phyloP scores from a whole-genome alignment of 1,284 basidiomycete genomes.

The Ganoderma resinaceum region DNA sequence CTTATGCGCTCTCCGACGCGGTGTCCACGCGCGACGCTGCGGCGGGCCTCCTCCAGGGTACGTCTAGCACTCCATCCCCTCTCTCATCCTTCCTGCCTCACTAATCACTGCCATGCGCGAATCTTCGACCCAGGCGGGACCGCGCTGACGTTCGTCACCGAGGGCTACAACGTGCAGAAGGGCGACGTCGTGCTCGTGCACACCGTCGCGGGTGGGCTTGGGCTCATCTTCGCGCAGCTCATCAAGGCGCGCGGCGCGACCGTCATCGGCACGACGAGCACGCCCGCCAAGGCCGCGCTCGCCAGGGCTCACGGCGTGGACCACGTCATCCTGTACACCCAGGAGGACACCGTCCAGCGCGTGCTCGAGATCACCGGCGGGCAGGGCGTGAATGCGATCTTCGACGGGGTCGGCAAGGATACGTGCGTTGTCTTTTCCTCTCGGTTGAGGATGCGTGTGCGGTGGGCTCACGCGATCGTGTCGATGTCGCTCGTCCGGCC shows the following conservation, averaged over 20 bases:
- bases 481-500: no score
- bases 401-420: constrained; percentile 95
- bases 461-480: constrained; percentile 7
- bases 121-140: constrained; percentile 63
- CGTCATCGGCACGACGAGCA: constrained; percentile 95
- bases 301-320: constrained; percentile 86
- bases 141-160: constrained; percentile 80
- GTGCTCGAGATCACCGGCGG: constrained; percentile 84
- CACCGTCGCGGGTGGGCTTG: constrained; percentile 89
- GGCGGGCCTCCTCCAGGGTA: constrained; percentile 53
- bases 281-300: constrained; percentile 81
- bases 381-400: constrained; percentile 86
- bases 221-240: constrained; percentile 67
- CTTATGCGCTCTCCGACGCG: constrained; percentile 61
- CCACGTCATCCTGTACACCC: constrained; percentile 85
- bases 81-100: background rate
- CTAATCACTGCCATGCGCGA: background rate
- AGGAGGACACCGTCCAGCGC: constrained; percentile 73
- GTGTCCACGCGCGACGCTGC: constrained; percentile 74
- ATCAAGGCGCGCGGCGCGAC: constrained; percentile 79
- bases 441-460: background rate
- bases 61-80: no score
- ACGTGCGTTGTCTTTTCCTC: constrained; percentile 60
- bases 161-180: constrained; percentile 85
- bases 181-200: constrained; percentile 83